Conservation (phyloP, 208 protist genomes). For the Acanthamoeba sp. region DNA sequence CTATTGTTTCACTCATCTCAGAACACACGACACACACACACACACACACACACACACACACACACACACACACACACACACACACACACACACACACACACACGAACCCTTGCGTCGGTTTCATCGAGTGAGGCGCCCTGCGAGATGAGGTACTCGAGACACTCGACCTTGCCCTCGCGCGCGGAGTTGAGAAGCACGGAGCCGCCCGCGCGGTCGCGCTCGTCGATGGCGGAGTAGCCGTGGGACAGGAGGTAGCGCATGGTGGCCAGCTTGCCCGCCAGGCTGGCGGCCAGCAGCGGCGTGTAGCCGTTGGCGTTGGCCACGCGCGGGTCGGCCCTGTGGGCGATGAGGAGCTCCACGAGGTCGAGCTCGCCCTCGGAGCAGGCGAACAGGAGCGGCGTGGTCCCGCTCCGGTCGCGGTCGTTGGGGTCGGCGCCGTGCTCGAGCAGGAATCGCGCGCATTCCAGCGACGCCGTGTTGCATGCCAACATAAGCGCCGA, state of each 20-base stretch:
- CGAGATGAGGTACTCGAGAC: background rate
- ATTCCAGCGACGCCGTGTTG: background rate
- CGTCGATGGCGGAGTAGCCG: background rate
- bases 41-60: too few relatives aligned
- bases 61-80: too few relatives aligned
- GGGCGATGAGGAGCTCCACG: background rate
- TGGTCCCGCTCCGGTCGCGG: background rate
- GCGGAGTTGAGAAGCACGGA: background rate
- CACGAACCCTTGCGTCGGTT: background rate
- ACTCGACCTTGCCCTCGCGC: slow-evolving; percentile 12
- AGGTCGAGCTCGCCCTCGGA: slow-evolving; percentile 19
- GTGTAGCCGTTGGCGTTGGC: slow-evolving; percentile 3
- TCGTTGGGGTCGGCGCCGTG: slow-evolving; percentile 41
- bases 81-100: background rate
- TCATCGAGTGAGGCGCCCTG: slow-evolving; percentile 17
- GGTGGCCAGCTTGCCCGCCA: slow-evolving; percentile 6
- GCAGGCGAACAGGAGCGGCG: slow-evolving; percentile 52
- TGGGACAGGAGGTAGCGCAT: slow-evolving; percentile 33
- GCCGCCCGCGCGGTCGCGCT: background rate
- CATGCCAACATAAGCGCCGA: background rate
- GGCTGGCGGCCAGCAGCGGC: slow-evolving; percentile 6
- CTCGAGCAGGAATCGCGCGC: slow-evolving; percentile 48
- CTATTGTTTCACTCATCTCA: background rate
- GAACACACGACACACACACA: background rate
- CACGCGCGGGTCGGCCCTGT: slow-evolving; percentile 11